These are phyloP conservation scores for Hypocrella siamensis DNA, from an alignment of 2,329 filamentous ascomycete species.

Conservation along the genomic window DNA sequence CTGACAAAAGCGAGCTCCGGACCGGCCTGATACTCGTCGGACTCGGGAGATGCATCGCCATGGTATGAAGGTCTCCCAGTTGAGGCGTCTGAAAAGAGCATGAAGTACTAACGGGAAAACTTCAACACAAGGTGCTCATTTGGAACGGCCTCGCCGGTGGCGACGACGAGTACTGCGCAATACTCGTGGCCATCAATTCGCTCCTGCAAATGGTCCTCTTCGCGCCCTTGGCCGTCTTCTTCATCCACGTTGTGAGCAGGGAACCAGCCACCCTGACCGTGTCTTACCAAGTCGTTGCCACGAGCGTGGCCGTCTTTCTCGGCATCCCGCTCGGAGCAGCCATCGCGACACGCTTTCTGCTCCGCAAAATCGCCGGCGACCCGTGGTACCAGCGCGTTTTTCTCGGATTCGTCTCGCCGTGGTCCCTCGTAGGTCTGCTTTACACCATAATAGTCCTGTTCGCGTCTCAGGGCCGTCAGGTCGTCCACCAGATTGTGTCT, in stretches of 20 bases:
- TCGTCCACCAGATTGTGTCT: constrained; percentile 70
- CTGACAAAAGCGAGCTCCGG: constrained; percentile 39
- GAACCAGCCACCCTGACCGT: constrained; percentile 18
- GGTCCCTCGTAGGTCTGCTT: constrained; percentile 66
- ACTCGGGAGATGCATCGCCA: constrained; percentile 73
- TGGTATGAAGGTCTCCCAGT: no score
- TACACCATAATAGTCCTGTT: constrained; percentile 83
- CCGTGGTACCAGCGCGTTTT: constrained; percentile 55
- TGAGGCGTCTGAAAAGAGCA: no score
- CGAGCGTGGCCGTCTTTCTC: constrained; percentile 70
- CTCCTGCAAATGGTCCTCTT: constrained; percentile 61
- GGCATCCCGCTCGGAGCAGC: constrained; percentile 72
- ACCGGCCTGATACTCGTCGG: constrained; percentile 70
- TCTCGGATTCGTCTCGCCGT: constrained; percentile 52
- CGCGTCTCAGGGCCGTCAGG: constrained; percentile 60
- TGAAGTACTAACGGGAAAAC: no score
- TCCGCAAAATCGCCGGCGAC: constrained; percentile 38
- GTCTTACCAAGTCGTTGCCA: constrained; percentile 55
- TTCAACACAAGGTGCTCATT: no score
- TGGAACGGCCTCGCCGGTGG: constrained; percentile 60
- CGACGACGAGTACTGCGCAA: constrained; percentile 69
- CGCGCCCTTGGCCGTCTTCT: constrained; percentile 52
- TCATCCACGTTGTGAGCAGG: constrained; percentile 51
- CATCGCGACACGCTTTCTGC: constrained; percentile 52
- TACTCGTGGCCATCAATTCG: constrained; percentile 62